A percentile compares a stretch with the other conserved stretches of the same genome.
phyloP scores from a whole-genome alignment of 2,329 filamentous ascomycete species.

The Pseudophaeomoniella oleicola region DNA sequence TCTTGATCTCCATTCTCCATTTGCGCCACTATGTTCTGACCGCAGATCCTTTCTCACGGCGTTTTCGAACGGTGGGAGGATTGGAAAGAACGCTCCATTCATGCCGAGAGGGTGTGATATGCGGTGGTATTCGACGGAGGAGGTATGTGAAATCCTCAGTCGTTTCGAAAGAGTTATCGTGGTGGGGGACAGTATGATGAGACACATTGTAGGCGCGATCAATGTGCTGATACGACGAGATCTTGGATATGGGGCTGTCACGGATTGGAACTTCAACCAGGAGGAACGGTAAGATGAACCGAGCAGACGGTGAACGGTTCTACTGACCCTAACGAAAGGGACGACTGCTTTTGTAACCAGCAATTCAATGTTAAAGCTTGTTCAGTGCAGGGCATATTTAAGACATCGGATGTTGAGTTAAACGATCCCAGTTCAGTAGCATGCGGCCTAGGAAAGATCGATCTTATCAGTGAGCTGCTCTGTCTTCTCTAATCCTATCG shows the following conservation, averaged over 20 bases:
- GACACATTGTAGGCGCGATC: conserved; percentile 32
- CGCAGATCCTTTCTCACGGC: conserved; percentile 23
- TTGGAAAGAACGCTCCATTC: conserved; percentile 30
- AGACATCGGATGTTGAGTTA: conserved; percentile 27
- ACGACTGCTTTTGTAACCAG: conserved; percentile 33
- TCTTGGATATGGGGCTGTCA: conserved; percentile 34
- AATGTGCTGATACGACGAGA: conserved; percentile 32
- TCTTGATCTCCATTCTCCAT: conserved; percentile 25
- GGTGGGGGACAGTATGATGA: conserved; percentile 34
- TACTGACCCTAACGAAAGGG: no score
- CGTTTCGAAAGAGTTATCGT: conserved; percentile 32
- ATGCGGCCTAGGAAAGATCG: conserved; percentile 21
- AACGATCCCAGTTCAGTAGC: conserved; percentile 27
- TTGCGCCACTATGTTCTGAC: conserved; percentile 21
- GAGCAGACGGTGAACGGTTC: no score
- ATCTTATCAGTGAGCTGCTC: conserved; percentile 18
- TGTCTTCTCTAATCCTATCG: conserved; percentile 12
- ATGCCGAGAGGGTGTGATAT: conserved; percentile 31
- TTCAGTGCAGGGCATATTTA: conserved; percentile 34
- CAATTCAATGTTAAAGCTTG: conserved; percentile 36
- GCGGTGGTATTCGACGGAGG: conserved; percentile 31
- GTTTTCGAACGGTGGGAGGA: conserved; percentile 29
- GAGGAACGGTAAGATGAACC: no score
- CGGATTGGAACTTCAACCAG: conserved; percentile 33
- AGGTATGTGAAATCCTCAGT: conserved; percentile 30